Evolutionary conservation across 1,139 yeast species (phyloP), one percentile per base, ranked within the genome.

Genomic region (Tardiomyces depauwii): DNA sequence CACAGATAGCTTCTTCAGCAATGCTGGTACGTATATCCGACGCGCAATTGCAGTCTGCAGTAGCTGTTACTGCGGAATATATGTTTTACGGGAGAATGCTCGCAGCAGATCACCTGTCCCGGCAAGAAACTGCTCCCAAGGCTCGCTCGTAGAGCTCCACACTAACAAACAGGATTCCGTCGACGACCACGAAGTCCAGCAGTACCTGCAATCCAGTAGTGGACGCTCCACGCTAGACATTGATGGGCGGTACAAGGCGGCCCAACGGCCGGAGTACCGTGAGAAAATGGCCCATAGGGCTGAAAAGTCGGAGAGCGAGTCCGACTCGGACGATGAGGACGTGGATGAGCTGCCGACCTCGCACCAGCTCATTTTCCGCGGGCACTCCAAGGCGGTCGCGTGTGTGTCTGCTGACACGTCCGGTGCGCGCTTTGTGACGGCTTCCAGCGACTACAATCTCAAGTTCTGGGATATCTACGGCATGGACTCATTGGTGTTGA

Each of bases 381-480:
- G 53, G 12, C 69, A 66, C 45, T 50, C 49, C 14, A 57, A 59
- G 41, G 47, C 57, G 1, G 53, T 66, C 9, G 53, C 64, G 1
- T 54, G 59, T 2, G 50, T 65, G 9, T 55, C 63, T 1, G 41
- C 58, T 5, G 70, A 65, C 47, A 49, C 55, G 1, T 49, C 59
- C 1, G 70, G 70, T 0, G 45, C 59, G 12, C 53, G 69, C 10
- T 45, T 64, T 14, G 55, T 53, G 11, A 54, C 66, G 53, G 25
- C 25, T 4, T 21, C 25, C 25, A 21, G 25, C 43, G 70, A 65
- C 47, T 51, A 56, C 18, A 47, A 49, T n/a, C 47, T 65, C 21
- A 57, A 57, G 39, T 53, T 59, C 32, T 65, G 65, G 65, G 68
- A 66, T 42, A 64, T 65, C 47, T 52, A 53, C 21, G 66, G 65